Percentiles rank a stretch among this genome's conserved stretches.
These are phyloP conservation scores for Hortiboletus flavorubellus DNA, from an alignment of 768 basidiomycete genomes.

Conservation along the genomic window DNA sequence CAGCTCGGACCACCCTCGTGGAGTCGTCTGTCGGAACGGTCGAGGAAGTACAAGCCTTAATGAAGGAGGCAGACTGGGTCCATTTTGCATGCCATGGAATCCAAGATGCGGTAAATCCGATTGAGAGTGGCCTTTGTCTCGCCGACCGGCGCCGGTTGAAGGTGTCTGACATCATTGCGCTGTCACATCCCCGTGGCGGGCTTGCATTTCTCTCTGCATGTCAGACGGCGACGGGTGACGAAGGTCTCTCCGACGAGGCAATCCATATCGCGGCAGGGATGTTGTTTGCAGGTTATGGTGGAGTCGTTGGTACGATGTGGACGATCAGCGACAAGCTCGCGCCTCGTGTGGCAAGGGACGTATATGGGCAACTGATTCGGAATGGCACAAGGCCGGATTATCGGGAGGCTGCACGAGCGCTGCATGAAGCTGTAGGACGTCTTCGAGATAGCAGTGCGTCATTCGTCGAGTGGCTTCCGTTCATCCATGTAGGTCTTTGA, in stretches of 20 bases:
- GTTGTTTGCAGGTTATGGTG: constrained; percentile 28
- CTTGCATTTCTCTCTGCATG: constrained; percentile 46
- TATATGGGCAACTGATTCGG: neutral
- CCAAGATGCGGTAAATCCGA: neutral
- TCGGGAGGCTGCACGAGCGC: neutral
- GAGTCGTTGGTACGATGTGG: constrained; percentile 44
- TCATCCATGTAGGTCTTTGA: neutral
- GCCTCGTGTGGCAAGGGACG: neutral
- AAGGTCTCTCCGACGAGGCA: no score
- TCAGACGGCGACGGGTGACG: constrained; percentile 22
- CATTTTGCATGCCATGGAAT: neutral
- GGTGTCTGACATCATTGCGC: neutral
- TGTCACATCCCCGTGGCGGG: constrained; percentile 12
- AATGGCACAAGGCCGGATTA: neutral
- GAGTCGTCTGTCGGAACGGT: neutral
- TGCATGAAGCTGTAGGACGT: neutral
- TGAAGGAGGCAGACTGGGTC: no score
- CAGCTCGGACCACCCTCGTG: neutral
- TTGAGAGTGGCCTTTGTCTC: no score
- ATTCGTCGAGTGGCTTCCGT: neutral
- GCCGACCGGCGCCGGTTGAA: neutral
- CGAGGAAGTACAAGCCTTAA: neutral
- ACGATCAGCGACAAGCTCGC: constrained; percentile 31
- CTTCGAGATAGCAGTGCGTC: neutral
- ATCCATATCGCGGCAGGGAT: constrained; percentile 26